Conservation (phyloP, 2,329 filamentous ascomycete species). For the Penicillium sp. region DNA sequence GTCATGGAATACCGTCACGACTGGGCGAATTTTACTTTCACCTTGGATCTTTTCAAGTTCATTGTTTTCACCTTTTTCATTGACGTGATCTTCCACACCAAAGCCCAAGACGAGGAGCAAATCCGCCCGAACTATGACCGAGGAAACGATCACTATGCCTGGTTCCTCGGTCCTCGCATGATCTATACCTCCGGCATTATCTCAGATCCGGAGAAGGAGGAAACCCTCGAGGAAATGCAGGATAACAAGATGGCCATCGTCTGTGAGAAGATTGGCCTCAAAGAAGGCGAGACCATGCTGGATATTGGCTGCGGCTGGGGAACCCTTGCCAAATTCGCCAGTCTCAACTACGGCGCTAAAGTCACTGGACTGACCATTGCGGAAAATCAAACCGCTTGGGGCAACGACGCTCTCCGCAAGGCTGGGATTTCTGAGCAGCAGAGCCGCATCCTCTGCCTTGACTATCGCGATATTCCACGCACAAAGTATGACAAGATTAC, state of each 20-base stretch:
- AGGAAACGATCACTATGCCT: constrained; percentile 35
- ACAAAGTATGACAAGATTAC: too few species aligned
- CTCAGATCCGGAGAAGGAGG: constrained; percentile 28
- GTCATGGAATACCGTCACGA: constrained; percentile 36
- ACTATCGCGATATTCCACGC: too few species aligned
- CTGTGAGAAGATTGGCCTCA: constrained; percentile 82
- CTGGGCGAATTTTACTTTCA: constrained; percentile 35
- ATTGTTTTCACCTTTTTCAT: too few species aligned
- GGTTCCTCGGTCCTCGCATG: constrained; percentile 39
- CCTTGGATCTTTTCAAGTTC: constrained; percentile 12
- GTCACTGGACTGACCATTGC: constrained; percentile 76
- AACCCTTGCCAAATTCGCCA: constrained; percentile 82
- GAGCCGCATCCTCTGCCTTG: too few species aligned
- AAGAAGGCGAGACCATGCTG: constrained; percentile 73
- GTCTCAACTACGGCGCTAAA: constrained; percentile 74
- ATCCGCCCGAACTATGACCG: constrained; percentile 34
- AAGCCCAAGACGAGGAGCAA: constrained; percentile 28
- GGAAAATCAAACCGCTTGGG: constrained; percentile 87
- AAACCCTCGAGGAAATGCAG: constrained; percentile 48
- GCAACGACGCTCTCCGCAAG: constrained; percentile 64
- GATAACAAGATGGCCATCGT: constrained; percentile 90
- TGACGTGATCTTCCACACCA: too few species aligned
- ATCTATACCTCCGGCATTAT: constrained; percentile 37
- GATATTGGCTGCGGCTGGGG: constrained; percentile 94
- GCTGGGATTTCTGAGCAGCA: too few species aligned